Conservation (phyloP, 495 filamentous ascomycete species). For the Talaromyces borbonicus region DNA sequence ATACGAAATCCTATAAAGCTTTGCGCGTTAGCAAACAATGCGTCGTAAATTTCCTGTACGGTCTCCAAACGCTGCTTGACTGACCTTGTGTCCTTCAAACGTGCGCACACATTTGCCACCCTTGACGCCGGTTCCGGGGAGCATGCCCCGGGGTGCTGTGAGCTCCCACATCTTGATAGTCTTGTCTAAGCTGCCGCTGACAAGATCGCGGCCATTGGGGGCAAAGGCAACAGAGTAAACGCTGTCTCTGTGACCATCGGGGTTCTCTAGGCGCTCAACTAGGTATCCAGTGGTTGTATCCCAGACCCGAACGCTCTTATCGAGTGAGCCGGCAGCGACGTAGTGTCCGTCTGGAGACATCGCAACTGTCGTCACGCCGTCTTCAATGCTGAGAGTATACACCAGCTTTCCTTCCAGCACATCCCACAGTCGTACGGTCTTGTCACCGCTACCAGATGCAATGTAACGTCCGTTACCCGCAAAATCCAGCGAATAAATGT, state of each 20-base stretch:
- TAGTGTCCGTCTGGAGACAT: slow-evolving; percentile 83
- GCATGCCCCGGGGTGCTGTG: slow-evolving; percentile 52
- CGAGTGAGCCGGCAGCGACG: slow-evolving; percentile 78
- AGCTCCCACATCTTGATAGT: slow-evolving; percentile 96
- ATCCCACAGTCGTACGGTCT: slow-evolving; percentile 85
- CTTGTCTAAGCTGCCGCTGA: slow-evolving; percentile 85
- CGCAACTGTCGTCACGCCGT: slow-evolving; percentile 84
- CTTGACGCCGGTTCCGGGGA: slow-evolving; percentile 53
- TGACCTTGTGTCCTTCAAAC: slow-evolving; percentile 83
- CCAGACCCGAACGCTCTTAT: slow-evolving; percentile 89
- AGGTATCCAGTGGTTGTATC: slow-evolving; percentile 72
- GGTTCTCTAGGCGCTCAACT: slow-evolving; percentile 73
- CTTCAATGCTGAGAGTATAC: slow-evolving; percentile 73
- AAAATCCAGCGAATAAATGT: slow-evolving; percentile 90
- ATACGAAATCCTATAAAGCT: slow-evolving; percentile 78
- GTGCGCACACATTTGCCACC: slow-evolving; percentile 77
- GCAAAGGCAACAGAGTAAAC: slow-evolving; percentile 92
- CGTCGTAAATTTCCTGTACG: too few relatives aligned
- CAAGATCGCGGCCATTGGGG: slow-evolving; percentile 75
- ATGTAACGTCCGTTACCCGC: slow-evolving; percentile 80
- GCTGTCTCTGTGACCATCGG: slow-evolving; percentile 82
- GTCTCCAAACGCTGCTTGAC: slow-evolving; percentile 13
- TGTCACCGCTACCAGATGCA: slow-evolving; percentile 79
- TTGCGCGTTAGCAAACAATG: too few relatives aligned
- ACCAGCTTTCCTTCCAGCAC: slow-evolving; percentile 65